Evolutionary conservation across 208 protist genomes (phyloP), one percentile per base, ranked within the genome.

Genomic region (Naegleria lovaniensis): DNA sequence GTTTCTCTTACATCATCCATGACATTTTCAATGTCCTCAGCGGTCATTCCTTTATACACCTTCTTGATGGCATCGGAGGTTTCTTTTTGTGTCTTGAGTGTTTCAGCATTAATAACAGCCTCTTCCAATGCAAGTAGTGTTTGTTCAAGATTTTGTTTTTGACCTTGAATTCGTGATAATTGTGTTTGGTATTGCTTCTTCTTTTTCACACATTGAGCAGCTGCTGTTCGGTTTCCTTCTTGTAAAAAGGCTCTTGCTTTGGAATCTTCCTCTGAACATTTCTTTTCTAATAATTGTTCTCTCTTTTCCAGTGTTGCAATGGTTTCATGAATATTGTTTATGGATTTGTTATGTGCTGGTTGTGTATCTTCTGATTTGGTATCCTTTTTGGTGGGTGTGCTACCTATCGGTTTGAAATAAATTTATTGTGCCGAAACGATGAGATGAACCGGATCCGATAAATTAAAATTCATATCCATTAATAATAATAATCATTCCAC

Each of bases 161-260:
- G 94, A 0, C 75, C 92, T 9, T 90, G 90, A 16, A 97, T 92
- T 76, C 91, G 94, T 41, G 93, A 38, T 25, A 97, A 92, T 92
- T 98, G 96, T 89, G 95, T 94, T 91, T 97, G 95, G 92, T 95
- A 96, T 92, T 93, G 90, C 92, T 98, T 98, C 93, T 98, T 98
- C 25, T 96, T 94, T 92, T 97, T 97, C 95, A 97, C 96, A 90
- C 95, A 96, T 92, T 96, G 94, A 90, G 97, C 90, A 16, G 97
- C 97, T 33, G 90, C 94, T 67, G 94, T 92, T n/a, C 93, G 96
- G 92, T 98, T 97, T 91, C 97, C 97, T 92, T 95, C 96, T 5
- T 93, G 91, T 55, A 96, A 93, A 85, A 95, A 94, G 90, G 95
- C 92, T 94, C 96, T 97, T 67, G 96, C 97, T 90, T 94, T 95